phyloP scores from a whole-genome alignment of 78 protist species.

The Polysphondylium violaceum region DNA sequence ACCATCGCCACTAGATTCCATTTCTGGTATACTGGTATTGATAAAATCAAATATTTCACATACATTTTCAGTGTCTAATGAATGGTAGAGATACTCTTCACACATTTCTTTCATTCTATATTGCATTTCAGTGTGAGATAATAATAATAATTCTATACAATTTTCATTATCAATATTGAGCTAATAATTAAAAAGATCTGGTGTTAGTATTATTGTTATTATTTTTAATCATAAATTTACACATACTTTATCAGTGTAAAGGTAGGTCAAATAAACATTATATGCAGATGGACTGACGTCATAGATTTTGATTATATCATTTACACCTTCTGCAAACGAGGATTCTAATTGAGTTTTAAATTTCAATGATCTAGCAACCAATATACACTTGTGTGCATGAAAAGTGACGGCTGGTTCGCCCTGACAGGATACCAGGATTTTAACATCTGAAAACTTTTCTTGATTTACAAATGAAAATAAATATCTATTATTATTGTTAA shows the following conservation, averaged over 20 bases:
- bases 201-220: neutral
- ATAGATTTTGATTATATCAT: slow-evolving; percentile 9
- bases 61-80: slow-evolving; percentile 54
- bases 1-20: too few relatives aligned
- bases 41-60: slow-evolving; percentile 4
- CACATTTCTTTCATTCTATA: slow-evolving; percentile 47
- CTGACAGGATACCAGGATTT: slow-evolving; percentile 3
- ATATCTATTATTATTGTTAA: neutral
- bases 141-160: slow-evolving; percentile 31
- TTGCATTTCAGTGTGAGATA: slow-evolving; percentile 23
- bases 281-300: slow-evolving; percentile 6
- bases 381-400: slow-evolving; percentile 46
- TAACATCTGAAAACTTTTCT: slow-evolving; percentile 25
- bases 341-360: slow-evolving; percentile 50
- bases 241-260: slow-evolving; percentile 44
- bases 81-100: slow-evolving; percentile 31
- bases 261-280: slow-evolving; percentile 1
- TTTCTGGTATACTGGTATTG: neutral
- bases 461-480: slow-evolving; percentile 26
- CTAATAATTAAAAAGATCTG: slow-evolving; percentile 1
- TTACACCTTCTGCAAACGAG: slow-evolving; percentile 21
- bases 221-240: neutral
- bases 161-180: slow-evolving; percentile 37
- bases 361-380: slow-evolving; percentile 47
- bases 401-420: neutral